A percentile compares a stretch with the other conserved stretches of the same genome.
Evolutionary conservation across 164 flowering plant species (phyloP).

Genomic region (Annona cherimola): DNA sequence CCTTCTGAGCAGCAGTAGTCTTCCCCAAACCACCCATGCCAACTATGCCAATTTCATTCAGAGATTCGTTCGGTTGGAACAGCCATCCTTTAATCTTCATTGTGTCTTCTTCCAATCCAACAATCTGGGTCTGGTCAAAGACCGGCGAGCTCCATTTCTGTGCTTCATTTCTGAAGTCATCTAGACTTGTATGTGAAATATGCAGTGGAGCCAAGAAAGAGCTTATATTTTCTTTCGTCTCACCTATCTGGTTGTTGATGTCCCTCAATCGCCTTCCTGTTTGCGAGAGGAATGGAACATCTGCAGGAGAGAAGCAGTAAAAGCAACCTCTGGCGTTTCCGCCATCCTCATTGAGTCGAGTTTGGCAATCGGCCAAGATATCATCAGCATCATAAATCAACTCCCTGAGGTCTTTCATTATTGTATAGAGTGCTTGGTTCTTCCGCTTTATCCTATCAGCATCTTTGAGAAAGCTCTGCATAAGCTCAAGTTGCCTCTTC

Average conservation of each 20-base stretch:
- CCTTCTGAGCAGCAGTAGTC: constrained; percentile 41
- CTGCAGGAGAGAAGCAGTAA: constrained; percentile 16
- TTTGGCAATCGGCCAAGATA: constrained; percentile 7
- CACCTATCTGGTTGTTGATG: constrained; percentile 29
- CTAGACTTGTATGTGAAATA: neutral
- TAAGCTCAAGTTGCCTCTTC: constrained; percentile 7
- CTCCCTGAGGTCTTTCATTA: constrained; percentile 4
- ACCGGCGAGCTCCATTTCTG: constrained; percentile 34
- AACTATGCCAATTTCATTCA: constrained; percentile 32
- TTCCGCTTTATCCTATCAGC: constrained; percentile 6
- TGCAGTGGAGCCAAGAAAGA: constrained; percentile 23
- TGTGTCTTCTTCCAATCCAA: constrained; percentile 43
- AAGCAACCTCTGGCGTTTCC: neutral
- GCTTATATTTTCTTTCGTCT: constrained; percentile 22
- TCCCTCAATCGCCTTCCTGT: constrained; percentile 31
- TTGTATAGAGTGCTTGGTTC: neutral
- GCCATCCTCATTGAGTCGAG: neutral
- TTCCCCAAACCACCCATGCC: constrained; percentile 66
- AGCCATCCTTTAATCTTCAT: constrained; percentile 40
- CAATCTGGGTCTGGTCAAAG: constrained; percentile 40
- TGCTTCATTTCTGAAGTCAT: constrained; percentile 13
- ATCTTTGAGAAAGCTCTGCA: constrained; percentile 15
- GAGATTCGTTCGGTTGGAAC: constrained; percentile 16
- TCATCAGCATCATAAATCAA: constrained; percentile 12
- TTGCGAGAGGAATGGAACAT: constrained; percentile 17